Evolutionary conservation across 805 yeast genomes (phyloP).

Genomic region (Ogataea chonburiensis): DNA sequence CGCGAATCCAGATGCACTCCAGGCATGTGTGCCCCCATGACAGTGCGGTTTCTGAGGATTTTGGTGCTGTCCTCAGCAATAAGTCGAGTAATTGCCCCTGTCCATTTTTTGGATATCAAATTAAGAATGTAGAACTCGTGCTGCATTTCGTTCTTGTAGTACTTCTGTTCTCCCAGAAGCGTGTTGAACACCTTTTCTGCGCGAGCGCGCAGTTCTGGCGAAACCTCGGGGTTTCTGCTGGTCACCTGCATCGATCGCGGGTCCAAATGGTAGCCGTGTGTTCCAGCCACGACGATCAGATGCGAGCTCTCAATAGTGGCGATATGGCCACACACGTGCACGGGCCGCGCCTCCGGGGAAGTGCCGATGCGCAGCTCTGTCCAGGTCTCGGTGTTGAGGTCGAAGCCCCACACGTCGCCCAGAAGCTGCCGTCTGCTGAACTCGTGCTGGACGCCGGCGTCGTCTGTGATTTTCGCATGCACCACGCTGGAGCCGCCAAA

Average conservation of each 20-base stretch:
- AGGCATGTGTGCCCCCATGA: constrained; percentile 12
- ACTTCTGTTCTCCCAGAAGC: background rate
- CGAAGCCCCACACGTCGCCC: constrained; percentile 54
- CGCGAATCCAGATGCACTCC: constrained; percentile 23
- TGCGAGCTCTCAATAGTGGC: constrained; percentile 19
- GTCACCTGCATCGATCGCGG: background rate
- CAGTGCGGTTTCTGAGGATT: background rate
- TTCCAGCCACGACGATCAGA: constrained; percentile 28
- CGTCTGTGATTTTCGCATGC: constrained; percentile 25
- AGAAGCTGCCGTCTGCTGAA: constrained; percentile 31
- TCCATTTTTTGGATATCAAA: constrained; percentile 25
- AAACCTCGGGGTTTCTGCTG: background rate
- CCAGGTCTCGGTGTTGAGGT: constrained; percentile 46
- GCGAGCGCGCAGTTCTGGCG: background rate
- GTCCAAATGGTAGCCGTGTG: constrained; percentile 17
- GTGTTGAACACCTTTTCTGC: constrained; percentile 1
- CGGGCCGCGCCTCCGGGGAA: constrained; percentile 5
- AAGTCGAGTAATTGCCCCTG: constrained; percentile 12
- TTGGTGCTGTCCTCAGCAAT: background rate
- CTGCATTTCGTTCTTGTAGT: background rate
- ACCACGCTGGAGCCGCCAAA: constrained; percentile 35
- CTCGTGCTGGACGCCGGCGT: constrained; percentile 14
- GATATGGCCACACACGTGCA: constrained; percentile 31
- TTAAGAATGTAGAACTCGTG: constrained; percentile 19
- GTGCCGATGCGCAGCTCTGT: constrained; percentile 19